These are phyloP conservation scores for Corynascus novoguineensis DNA, from an alignment of 495 filamentous ascomycete genomes.

Conservation along the genomic window DNA sequence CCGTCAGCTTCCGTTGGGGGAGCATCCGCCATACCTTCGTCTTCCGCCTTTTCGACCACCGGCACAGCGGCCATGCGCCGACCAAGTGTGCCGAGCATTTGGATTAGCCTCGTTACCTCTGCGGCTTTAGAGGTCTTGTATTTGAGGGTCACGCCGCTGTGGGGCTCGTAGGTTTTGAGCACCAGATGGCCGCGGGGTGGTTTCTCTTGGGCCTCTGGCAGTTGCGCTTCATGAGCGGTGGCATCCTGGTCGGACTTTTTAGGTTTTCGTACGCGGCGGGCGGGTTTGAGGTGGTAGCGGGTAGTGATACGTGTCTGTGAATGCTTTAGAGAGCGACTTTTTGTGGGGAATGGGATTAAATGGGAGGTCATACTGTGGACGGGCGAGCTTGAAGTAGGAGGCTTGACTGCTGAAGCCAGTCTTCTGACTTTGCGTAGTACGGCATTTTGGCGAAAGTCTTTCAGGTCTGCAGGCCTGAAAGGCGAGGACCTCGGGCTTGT, in stretches of 20 bases:
- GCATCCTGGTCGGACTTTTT: constrained; percentile 6
- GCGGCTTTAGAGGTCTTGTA: constrained; percentile 88
- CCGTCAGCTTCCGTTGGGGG: not conserved
- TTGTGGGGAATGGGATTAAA: not conserved
- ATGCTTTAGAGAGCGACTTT: too few species aligned
- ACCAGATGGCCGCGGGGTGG: constrained; percentile 58
- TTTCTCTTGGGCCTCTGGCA: constrained; percentile 7
- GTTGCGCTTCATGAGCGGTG: not conserved
- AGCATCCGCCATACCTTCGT: constrained; percentile 33
- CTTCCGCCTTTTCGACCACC: constrained; percentile 27
- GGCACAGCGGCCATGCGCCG: constrained; percentile 58
- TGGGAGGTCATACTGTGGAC: constrained; percentile 33
- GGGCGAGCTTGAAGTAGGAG: constrained; percentile 47
- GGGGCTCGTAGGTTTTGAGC: constrained; percentile 86
- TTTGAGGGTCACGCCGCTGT: constrained; percentile 74
- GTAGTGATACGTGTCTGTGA: constrained; percentile 78
- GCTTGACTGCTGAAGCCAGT: constrained; percentile 48
- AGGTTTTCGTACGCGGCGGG: constrained; percentile 22
- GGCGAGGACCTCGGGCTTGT: too few species aligned
- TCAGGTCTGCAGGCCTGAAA: not conserved
- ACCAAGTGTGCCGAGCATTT: constrained; percentile 63
- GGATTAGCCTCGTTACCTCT: constrained; percentile 77
- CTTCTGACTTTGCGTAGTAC: constrained; percentile 49
- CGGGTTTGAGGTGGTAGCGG: constrained; percentile 66
- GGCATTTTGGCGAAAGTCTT: constrained; percentile 35